Evolutionary conservation across 305 asterid species (phyloP), one percentile per base, ranked within the genome.

Genomic region (Fraxinus angustifolia): DNA sequence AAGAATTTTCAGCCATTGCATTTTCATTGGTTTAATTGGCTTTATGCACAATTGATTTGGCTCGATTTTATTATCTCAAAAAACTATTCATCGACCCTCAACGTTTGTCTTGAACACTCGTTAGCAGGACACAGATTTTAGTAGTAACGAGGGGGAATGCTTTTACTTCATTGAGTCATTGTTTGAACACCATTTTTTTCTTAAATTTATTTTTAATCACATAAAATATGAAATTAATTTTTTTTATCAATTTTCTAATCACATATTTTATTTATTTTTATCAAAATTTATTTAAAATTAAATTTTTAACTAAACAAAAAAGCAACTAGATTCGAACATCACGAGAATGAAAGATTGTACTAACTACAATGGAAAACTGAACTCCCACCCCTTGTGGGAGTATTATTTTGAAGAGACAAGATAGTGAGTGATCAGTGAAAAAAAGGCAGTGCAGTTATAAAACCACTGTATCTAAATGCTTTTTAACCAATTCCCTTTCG

Each of bases 401-500:
- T 60, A 42, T 71, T 79, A 73, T 77, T 62, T 70, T 81, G 75
- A 80, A 68, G 74, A 21, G 48, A 34, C 76, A 83, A 83, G 72
- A 73, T 76, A 33, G 6, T 28, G 12, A 3, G 71, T 36, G 73
- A 56, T 23, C 67, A 38, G 26, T 75, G 33, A 6, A 81, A 38
- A 38, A 21, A 62, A 23, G n/a, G 17, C 35, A 65, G 72, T 48
- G 78, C 81, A 70, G 45, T 77, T 40, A 40, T 40, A 40, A 40
- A 48, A 30, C 10, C 23, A 12, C 75, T 28, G 75, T 28, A 14
- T 68, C 48, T 4, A 30, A 68, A 12, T 30, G 8, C 35, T 50
- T 72, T 71, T 42, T 62, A 16, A 65, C 90, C 86, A 85, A 88
- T 85, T 33, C 65, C 14, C 38, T 19, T 0, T 11, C 85, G 88